phyloP scores from a whole-genome alignment of 2,329 filamentous ascomycete species.

The Cercospora sesami region DNA sequence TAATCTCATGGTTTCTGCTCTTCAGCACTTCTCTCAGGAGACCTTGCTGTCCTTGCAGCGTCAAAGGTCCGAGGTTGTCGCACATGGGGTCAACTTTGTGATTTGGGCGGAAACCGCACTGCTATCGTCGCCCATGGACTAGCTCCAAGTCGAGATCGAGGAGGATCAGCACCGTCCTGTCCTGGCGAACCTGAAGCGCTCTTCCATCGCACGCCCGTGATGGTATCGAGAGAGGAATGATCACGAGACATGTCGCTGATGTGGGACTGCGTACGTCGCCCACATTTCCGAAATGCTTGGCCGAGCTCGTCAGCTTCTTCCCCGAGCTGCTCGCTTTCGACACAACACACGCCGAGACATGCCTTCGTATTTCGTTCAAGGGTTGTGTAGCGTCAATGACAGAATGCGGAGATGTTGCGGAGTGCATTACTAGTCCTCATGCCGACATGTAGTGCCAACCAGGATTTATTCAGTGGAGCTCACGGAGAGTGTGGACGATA shows the following conservation, averaged over 20 bases:
- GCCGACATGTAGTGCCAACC: background rate
- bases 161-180: background rate
- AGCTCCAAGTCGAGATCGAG: background rate
- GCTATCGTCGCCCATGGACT: background rate
- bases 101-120: background rate
- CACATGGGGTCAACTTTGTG: background rate
- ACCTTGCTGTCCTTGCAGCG: background rate
- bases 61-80: background rate
- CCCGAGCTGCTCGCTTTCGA: slow-evolving; percentile 1
- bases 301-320: background rate
- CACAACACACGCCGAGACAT: background rate
- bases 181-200: background rate
- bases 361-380: background rate
- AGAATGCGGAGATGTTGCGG: background rate
- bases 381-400: background rate
- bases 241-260: background rate
- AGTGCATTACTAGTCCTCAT: background rate
- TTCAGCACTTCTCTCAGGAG: background rate
- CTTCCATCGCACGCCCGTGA: background rate
- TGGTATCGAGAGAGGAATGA: background rate
- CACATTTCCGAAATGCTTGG: slow-evolving; percentile 1
- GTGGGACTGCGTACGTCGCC: background rate
- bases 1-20: background rate
- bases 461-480: background rate
- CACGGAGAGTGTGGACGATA: background rate